Evolutionary conservation across 1,284 basidiomycete species (phyloP), one percentile per base, ranked within the genome.

Genomic region (Golubevia sp.): DNA sequence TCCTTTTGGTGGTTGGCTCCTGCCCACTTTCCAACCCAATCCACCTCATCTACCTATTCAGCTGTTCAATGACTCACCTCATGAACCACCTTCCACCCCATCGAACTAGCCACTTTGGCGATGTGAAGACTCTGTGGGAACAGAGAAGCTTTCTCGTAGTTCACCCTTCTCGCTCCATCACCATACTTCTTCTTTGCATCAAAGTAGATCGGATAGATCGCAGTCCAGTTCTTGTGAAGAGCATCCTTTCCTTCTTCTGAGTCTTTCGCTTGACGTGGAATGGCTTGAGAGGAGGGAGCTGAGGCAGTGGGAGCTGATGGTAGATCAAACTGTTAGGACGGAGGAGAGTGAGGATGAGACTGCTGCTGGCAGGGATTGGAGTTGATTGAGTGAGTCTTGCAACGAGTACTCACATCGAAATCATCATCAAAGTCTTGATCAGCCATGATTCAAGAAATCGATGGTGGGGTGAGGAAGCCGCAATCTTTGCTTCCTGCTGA

Each of bases 141-240:
- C 2, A 78, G 70, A 24, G 61, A 61, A 25, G 73, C 64, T 23
- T 78, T 70, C 11, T 77, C 70, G 71, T 78, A 81, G 3, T 69
- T 51, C 4, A 81, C 70, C 13, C 77, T 66, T 3, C 80, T 67
- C 38, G 70, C 72, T 8, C 80, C 79, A 38, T 79, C 74, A 38
- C 71, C 60, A 56, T 73, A 80, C 56, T 68, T 67, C 20, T 77
- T 71, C 68, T 82, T 82, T 55, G 80, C 80, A 38, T 83, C 80
- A 54, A 83, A 70, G 61, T 83, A 83, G 63, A 82, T 79, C 1
- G 80, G 80, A 50, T 83, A 83, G 59, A 83, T 25, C 64, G 70
- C 64, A 44, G 74, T 70, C 80, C 80, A 83, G 54, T 68, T 62
- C 58, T 80, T 79, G 63, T 76, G 69, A 26, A 79, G 75, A 11